phyloP scores from a whole-genome alignment of 2,329 filamentous ascomycete genomes.

The Pestalotiopsis sp. region DNA sequence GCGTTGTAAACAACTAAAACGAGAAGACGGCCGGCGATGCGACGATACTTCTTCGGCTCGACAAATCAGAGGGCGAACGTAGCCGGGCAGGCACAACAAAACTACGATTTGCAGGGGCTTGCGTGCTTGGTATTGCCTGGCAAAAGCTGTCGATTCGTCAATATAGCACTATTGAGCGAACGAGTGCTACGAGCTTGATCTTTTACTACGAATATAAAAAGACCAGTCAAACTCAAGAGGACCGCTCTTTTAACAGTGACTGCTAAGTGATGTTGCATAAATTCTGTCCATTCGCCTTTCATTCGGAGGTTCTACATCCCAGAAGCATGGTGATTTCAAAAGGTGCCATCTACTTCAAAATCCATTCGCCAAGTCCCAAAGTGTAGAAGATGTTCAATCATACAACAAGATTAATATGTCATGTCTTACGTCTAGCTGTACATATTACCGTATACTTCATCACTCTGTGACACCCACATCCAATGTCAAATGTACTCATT shows the following conservation, averaged over 20 bases:
- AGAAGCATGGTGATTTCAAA: background rate
- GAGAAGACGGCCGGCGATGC: background rate
- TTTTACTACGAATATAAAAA: background rate
- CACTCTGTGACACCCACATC: background rate
- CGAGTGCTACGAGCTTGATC: background rate
- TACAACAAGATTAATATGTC: background rate
- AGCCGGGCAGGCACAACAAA: background rate
- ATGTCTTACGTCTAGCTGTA: background rate
- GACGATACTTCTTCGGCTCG: background rate
- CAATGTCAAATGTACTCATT: background rate
- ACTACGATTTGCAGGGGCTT: background rate
- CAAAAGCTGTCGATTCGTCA: background rate
- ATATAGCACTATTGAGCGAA: background rate
- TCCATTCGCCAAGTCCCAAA: accelerated
- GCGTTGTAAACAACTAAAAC: background rate
- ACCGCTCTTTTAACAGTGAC: background rate
- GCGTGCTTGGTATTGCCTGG: background rate
- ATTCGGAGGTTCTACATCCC: background rate
- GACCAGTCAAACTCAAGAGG: background rate
- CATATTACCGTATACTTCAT: background rate
- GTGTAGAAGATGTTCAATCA: background rate
- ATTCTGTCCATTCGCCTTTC: background rate
- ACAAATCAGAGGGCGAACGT: background rate
- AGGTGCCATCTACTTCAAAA: background rate
- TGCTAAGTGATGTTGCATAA: background rate